Percentiles rank a stretch among this genome's conserved stretches.
These are phyloP conservation scores for Kwoniella newhampshirensis DNA, from an alignment of 768 basidiomycete species.

Conservation along the genomic window DNA sequence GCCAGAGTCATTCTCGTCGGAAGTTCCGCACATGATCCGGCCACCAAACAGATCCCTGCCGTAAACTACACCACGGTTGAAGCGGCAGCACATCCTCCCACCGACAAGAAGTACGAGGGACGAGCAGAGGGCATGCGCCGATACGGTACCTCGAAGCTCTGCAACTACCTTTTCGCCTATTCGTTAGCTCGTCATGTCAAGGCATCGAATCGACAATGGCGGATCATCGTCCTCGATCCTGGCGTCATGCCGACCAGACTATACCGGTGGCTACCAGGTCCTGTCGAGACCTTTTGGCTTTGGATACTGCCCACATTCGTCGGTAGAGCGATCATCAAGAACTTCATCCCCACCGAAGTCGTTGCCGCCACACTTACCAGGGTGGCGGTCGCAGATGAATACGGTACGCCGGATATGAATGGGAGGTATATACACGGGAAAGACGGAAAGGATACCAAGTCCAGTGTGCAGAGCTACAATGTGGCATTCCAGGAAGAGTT, in stretches of 20 bases:
- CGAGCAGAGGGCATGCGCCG: slow-evolving; percentile 5
- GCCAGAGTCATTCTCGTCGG: slow-evolving; percentile 8
- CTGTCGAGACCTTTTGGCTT: not conserved
- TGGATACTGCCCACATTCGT: not conserved
- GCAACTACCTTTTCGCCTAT: slow-evolving; percentile 18
- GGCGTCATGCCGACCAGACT: slow-evolving; percentile 15
- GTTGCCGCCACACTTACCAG: not conserved
- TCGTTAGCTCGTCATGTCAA: slow-evolving; percentile 5
- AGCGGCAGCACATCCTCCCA: slow-evolving; percentile 4
- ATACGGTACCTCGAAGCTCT: slow-evolving; percentile 14
- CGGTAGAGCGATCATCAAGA: not conserved
- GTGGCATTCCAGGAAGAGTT: slow-evolving; percentile 11
- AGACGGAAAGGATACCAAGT: slow-evolving; percentile 1
- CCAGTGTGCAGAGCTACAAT: slow-evolving; percentile 6
- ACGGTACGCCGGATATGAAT: not conserved
- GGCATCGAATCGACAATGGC: slow-evolving; percentile 7
- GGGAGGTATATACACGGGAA: slow-evolving; percentile 13
- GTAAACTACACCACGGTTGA: slow-evolving; percentile 8
- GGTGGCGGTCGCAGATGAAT: slow-evolving; percentile 9
- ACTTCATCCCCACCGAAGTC: not conserved
- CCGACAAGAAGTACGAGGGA: not conserved
- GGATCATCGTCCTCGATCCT: slow-evolving; percentile 15
- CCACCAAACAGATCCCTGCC: not conserved
- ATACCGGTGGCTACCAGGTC: slow-evolving; percentile 7
- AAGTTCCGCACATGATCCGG: slow-evolving; percentile 16